phyloP scores from a whole-genome alignment of 108 stramenopile genomes.

The Nannochloropsis gaditana region DNA sequence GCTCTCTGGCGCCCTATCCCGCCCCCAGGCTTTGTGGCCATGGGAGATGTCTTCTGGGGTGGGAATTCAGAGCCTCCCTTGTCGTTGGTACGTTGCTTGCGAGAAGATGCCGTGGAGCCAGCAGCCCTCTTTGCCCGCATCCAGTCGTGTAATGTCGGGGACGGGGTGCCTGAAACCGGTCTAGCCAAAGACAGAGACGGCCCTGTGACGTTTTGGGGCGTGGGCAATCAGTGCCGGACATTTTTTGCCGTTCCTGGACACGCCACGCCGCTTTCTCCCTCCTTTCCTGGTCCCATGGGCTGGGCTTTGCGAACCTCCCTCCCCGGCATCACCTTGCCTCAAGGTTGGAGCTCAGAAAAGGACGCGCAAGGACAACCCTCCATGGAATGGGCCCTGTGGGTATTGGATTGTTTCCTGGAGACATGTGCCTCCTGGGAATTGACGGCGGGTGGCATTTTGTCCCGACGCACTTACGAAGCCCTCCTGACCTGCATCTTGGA shows the following conservation, averaged over 20 bases:
- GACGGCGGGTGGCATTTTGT: neutral
- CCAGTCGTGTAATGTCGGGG: neutral
- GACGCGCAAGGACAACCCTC: neutral
- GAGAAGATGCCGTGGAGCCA: neutral
- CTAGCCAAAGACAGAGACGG: neutral
- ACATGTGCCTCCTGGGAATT: neutral
- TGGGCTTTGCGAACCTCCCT: neutral
- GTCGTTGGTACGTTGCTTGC: neutral
- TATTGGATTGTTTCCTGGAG: neutral
- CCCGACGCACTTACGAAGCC: neutral
- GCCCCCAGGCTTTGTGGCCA: slow-evolving; percentile 21
- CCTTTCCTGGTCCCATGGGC: neutral
- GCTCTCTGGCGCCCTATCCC: slow-evolving; percentile 21
- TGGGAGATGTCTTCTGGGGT: slow-evolving; percentile 10
- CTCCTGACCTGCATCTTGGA: neutral
- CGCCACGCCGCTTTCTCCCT: neutral
- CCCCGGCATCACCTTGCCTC: neutral
- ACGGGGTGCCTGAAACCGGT: too few relatives aligned
- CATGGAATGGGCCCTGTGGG: neutral
- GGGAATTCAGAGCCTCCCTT: neutral
- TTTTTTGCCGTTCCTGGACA: neutral
- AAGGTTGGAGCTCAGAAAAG: neutral
- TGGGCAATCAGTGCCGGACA: neutral
- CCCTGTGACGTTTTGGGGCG: neutral
- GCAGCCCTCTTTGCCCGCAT: neutral